Base-by-base conservation (phyloP, 2,329 filamentous ascomycete species). In the Fusarium annulatum region DNA sequence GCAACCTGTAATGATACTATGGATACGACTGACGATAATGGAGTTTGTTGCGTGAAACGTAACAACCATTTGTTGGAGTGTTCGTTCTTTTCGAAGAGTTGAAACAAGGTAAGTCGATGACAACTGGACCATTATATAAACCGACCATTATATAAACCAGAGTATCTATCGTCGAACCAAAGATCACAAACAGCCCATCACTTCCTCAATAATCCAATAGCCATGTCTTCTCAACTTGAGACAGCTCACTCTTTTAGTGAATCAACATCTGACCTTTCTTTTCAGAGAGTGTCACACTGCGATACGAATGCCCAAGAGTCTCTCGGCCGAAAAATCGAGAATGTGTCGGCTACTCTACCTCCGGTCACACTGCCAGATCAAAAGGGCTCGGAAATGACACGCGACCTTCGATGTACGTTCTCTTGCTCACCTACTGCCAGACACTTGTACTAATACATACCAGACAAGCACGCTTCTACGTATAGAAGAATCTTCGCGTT, bases 401-500 rank as follows among this genome's bases (percentile, higher is more conserved):
- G 56, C 0, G 56, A 68, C 1, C 21, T 68, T 7, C 42, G 34
- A 34, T 68, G 65, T 68, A 55, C 9, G 53, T 1, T 9, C 21
- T 15, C 14, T 1, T 2, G 12, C 5, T 16, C 5, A 30, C 8
- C 9, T 10, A 10, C 30, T 11, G 30, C 8, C 10, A 3, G 8
- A 30, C 8, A 11, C 9, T 9, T 30, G 2, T 28, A 4, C 46
- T 67, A 30, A 67, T 36, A 4, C 0, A 4, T 4, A 18, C 8
- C 12, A 68, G 65, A 68, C 4, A 67, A 67, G 9, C 41, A 68
- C 2, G 65, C 65, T 3, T 62, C 64, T 0, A 68, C 65, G 1
- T 68, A 68, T 26, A 42, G 65, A 11, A 68, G 48, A 7, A 68
- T 68, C 12, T 68, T 68, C 16, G 34, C 48, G 0, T 38, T 63